Conservation (phyloP, 805 yeast species). For the Myxozyma monticola region DNA sequence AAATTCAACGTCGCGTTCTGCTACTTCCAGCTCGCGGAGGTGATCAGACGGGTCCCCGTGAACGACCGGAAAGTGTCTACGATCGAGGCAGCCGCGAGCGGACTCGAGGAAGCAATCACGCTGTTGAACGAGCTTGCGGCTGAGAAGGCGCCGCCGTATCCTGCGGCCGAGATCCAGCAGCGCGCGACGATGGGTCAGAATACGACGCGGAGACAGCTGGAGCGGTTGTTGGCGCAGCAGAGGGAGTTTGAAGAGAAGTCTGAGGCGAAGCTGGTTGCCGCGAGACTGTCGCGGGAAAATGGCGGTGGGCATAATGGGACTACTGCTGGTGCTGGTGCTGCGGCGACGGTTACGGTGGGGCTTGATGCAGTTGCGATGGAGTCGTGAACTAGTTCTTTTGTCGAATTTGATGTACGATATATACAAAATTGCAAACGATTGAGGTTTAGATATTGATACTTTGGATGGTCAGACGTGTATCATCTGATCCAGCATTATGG, state of each 20-base stretch:
- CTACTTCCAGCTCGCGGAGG: constrained; percentile 84
- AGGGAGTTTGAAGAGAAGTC: constrained; percentile 59
- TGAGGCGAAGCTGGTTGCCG: constrained; percentile 66
- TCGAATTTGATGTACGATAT: too few relatives aligned
- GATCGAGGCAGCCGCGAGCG: constrained; percentile 55
- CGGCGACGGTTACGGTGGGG: neutral
- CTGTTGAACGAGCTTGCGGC: constrained; percentile 61
- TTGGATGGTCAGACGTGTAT: too few relatives aligned
- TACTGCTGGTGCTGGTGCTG: neutral
- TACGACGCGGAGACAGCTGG: constrained; percentile 71
- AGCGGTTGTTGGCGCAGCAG: constrained; percentile 70
- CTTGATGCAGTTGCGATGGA: neutral
- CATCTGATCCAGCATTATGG: too few relatives aligned
- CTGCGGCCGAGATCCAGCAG: constrained; percentile 74
- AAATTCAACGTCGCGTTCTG: constrained; percentile 81
- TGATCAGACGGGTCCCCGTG: constrained; percentile 60
- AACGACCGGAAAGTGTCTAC: constrained; percentile 63
- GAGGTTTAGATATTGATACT: too few relatives aligned
- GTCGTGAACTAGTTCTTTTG: too few relatives aligned
- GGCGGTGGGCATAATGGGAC: neutral
- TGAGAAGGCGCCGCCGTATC: constrained; percentile 67
- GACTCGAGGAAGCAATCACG: constrained; percentile 62
- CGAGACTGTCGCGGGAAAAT: constrained; percentile 64
- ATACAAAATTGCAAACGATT: too few relatives aligned
- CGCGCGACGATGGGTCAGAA: constrained; percentile 84